A percentile compares a stretch with the other conserved stretches of the same genome.
Evolutionary conservation across 306 rosid genomes (phyloP).

Genomic region (Leucaena leucocephala): DNA sequence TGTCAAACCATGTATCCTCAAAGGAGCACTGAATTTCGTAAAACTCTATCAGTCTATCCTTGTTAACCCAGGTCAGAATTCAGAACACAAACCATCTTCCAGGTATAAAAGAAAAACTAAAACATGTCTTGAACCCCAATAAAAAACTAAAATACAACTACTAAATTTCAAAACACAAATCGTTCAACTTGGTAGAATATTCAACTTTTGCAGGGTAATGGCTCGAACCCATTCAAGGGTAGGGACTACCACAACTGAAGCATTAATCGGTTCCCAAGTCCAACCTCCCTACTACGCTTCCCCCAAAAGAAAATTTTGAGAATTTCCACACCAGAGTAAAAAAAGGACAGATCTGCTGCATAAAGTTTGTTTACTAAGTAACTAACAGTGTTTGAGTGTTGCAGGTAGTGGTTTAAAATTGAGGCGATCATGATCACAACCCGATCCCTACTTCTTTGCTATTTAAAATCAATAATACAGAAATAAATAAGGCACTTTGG

Average conservation of each 20-base stretch:
- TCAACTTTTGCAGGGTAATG: not conserved
- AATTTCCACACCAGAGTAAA: not conserved
- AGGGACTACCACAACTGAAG: not conserved
- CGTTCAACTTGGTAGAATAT: not conserved
- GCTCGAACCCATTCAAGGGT: not conserved
- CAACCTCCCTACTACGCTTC: not conserved
- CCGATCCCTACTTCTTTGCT: not conserved
- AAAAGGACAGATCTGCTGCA: not conserved
- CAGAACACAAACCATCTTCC: not conserved
- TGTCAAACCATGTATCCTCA: slow-evolving; percentile 13
- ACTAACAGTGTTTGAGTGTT: not conserved
- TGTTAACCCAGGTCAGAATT: not conserved
- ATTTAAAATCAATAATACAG: no score
- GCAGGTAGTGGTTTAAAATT: not conserved
- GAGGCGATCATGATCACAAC: not conserved
- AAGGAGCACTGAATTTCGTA: slow-evolving; percentile 14
- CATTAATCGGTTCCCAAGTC: not conserved
- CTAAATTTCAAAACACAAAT: slow-evolving; percentile 1
- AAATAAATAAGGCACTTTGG: no score
- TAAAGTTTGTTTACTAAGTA: not conserved
- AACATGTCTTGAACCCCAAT: not conserved
- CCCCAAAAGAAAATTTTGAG: not conserved
- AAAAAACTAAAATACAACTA: slow-evolving; percentile 2
- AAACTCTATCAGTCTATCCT: not conserved
- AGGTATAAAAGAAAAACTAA: not conserved